Evolutionary conservation across 75 land plant genomes (phyloP).

Genomic region (Sequoiadendron giganteum): DNA sequence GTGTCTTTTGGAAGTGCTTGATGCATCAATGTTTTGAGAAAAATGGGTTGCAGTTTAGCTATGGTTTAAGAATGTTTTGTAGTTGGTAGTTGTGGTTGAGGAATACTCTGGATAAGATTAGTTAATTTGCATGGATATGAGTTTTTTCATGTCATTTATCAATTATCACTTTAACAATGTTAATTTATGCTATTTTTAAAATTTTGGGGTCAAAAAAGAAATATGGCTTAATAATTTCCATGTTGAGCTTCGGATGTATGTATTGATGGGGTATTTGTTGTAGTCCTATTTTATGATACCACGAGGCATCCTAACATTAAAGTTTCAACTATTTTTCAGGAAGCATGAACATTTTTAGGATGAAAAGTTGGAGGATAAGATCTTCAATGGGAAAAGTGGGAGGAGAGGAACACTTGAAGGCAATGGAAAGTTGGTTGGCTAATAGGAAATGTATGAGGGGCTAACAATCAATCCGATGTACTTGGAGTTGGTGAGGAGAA

Average conservation of each 20-base stretch:
- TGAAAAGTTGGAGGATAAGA: background rate
- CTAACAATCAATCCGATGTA: background rate
- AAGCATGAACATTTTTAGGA: background rate
- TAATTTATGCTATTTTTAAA: too few relatives aligned
- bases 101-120: too few relatives aligned
- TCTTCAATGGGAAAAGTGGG: background rate
- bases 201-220: too few relatives aligned
- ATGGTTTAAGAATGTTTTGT: background rate
- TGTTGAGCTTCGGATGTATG: background rate
- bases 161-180: too few relatives aligned
- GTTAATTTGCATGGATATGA: too few relatives aligned
- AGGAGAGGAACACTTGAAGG: background rate
- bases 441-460: background rate
- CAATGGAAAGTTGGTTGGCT: background rate
- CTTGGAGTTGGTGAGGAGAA: background rate
- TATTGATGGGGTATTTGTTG: too few relatives aligned
- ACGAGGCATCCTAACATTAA: background rate
- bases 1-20: background rate
- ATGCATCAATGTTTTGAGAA: background rate
- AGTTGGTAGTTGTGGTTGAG: too few relatives aligned
- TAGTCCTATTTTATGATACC: background rate
- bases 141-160: too few relatives aligned
- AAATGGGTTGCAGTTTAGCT: background rate
- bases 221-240: too few relatives aligned
- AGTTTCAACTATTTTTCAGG: background rate